Evolutionary conservation across 225 moss, liverwort and hornwort species (phyloP).

Genomic region (Bryoerythrophyllum caledonicum): DNA sequence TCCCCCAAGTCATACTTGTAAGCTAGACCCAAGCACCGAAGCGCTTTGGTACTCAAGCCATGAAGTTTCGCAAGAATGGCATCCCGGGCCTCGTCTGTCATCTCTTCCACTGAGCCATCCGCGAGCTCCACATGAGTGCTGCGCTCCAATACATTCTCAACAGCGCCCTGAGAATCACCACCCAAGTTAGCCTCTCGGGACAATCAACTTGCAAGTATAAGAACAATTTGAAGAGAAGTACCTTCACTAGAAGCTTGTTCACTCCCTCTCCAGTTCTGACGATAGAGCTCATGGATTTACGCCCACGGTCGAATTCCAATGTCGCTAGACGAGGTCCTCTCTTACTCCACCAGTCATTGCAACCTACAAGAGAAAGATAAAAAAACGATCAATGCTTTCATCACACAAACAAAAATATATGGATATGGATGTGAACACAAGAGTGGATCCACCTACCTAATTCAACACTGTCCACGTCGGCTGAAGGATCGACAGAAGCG

Average conservation of each 20-base stretch:
- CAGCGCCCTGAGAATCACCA: conserved; percentile 70
- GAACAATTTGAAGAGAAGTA: conserved; percentile 16
- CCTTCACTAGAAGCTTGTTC: conserved; percentile 89
- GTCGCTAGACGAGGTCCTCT: conserved; percentile 51
- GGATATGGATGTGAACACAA: not conserved
- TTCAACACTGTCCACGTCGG: conserved; percentile 37
- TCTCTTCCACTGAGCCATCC: conserved; percentile 62
- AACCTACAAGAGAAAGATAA: conserved; percentile 41
- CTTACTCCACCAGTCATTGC: conserved; percentile 71
- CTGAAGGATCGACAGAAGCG: conserved; percentile 35
- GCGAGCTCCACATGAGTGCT: conserved; percentile 67
- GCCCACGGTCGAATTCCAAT: conserved; percentile 82
- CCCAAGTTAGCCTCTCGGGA: not conserved
- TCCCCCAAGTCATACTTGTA: conserved; percentile 71
- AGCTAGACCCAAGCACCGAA: conserved; percentile 82
- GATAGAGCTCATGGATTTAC: conserved; percentile 92
- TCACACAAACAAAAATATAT: not conserved
- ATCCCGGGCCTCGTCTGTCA: conserved; percentile 59
- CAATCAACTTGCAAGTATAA: too few relatives aligned
- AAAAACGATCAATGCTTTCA: not conserved
- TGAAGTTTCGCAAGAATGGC: conserved; percentile 55
- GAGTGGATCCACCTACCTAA: conserved; percentile 34
- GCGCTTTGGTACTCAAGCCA: conserved; percentile 67
- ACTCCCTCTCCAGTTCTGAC: conserved; percentile 45
- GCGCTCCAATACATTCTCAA: conserved; percentile 79